A percentile compares a stretch with the other conserved stretches of the same genome.
Evolutionary conservation across 768 basidiomycete genomes (phyloP).

Genomic region (Plicaturopsis crispa): DNA sequence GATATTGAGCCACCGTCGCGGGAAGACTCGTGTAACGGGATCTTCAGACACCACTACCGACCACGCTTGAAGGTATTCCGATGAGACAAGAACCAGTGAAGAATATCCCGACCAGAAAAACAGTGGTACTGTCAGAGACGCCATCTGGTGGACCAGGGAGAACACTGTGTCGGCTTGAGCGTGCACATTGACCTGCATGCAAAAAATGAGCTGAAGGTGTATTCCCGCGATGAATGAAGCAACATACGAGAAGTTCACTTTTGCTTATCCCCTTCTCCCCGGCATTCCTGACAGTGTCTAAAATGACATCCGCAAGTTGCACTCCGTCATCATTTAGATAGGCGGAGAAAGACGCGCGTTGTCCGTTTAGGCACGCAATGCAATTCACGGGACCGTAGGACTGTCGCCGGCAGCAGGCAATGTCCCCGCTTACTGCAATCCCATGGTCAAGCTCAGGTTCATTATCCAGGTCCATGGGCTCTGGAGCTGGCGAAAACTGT

Average conservation of each 20-base stretch:
- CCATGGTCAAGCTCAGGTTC: conserved; percentile 31
- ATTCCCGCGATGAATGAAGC: neutral
- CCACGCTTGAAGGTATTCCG: conserved; percentile 45
- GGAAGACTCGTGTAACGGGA: conserved; percentile 41
- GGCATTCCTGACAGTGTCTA: conserved; percentile 9
- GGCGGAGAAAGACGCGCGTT: conserved; percentile 14
- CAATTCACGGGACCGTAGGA: conserved; percentile 26
- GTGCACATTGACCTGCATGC: neutral
- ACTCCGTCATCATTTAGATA: conserved; percentile 14
- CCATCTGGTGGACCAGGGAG: conserved; percentile 32
- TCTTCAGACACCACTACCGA: conserved; percentile 43
- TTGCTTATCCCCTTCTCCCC: conserved; percentile 20
- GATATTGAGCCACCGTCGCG: conserved; percentile 75
- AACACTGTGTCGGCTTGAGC: conserved; percentile 14
- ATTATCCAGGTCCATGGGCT: conserved; percentile 7
- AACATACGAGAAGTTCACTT: conserved; percentile 22
- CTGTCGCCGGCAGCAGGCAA: conserved; percentile 40
- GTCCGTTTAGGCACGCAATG: conserved; percentile 17
- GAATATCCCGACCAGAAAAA: conserved; percentile 65
- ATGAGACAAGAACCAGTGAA: conserved; percentile 47
- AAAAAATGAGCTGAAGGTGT: conserved; percentile 5
- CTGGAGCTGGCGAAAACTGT: conserved; percentile 7
- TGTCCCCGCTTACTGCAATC: conserved; percentile 27
- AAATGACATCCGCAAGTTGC: conserved; percentile 10
- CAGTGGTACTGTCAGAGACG: conserved; percentile 41